phyloP scores from a whole-genome alignment of 2,329 filamentous ascomycete species.

The Lizonia empirigonia region DNA sequence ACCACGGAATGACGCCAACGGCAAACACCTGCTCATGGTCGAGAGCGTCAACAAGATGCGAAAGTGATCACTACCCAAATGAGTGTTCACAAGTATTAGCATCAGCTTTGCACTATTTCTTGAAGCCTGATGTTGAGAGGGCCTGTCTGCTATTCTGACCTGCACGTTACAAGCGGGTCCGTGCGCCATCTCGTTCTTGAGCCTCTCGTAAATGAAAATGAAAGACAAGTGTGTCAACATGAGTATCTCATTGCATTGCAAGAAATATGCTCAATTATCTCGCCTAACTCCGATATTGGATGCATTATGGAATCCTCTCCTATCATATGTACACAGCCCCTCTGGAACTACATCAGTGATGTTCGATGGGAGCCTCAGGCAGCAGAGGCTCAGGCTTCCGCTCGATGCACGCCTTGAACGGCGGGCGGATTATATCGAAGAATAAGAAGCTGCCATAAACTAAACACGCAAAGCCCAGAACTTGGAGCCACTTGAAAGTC shows the following conservation, averaged over 20 bases:
- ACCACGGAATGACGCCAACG: neutral
- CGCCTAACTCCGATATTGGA: constrained; percentile 2
- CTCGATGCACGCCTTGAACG: constrained; percentile 69
- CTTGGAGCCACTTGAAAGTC: constrained; percentile 95
- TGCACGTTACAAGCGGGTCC: no score
- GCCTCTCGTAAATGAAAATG: no score
- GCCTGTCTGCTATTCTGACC: no score
- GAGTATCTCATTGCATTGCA: no score
- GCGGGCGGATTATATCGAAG: constrained; percentile 89
- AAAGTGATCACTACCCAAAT: no score
- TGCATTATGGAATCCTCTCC: neutral
- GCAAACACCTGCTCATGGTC: no score
- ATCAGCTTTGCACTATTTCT: no score
- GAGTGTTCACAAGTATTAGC: no score
- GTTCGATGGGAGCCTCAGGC: constrained; percentile 84
- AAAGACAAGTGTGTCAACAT: no score
- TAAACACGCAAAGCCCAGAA: constrained; percentile 82
- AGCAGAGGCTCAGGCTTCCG: constrained; percentile 67
- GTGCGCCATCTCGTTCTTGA: no score
- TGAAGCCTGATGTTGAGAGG: no score
- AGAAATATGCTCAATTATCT: neutral
- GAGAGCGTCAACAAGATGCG: no score
- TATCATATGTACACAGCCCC: neutral
- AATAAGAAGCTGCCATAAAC: constrained; percentile 98
- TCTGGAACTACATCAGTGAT: constrained; percentile 49